A percentile compares a stretch with the other conserved stretches of the same genome.
phyloP scores from a whole-genome alignment of 305 asterid species.

The Withania somnifera region DNA sequence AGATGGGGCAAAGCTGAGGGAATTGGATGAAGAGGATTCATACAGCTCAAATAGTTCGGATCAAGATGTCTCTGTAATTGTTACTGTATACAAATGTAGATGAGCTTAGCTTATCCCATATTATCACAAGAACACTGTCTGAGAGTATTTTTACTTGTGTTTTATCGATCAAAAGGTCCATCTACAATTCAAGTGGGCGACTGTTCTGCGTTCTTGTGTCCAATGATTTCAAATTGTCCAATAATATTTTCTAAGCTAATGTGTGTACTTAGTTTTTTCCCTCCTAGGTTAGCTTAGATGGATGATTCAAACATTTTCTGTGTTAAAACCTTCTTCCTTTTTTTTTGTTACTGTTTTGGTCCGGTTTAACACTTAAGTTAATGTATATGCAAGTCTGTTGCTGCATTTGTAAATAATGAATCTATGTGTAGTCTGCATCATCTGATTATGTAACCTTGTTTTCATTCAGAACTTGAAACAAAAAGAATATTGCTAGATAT shows the following conservation, averaged over 20 bases:
- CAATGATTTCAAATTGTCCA: not conserved
- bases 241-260: not conserved
- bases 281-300: not conserved
- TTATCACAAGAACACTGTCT: not conserved
- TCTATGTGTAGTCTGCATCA: not conserved
- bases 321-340: not conserved
- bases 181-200: not conserved
- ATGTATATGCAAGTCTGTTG: not conserved
- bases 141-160: not conserved
- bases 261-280: not conserved
- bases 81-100: not conserved
- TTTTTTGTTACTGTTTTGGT: not conserved
- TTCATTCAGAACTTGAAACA: conserved; percentile 77
- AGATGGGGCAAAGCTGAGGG: not conserved
- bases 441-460: not conserved
- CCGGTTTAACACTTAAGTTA: not conserved
- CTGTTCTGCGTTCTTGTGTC: not conserved
- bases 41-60: not conserved
- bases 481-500: conserved; percentile 87
- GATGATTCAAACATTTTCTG: not conserved
- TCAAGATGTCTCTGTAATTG: not conserved
- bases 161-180: not conserved
- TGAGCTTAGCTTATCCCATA: not conserved
- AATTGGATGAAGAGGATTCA: not conserved
- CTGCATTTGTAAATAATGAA: not conserved